These are phyloP conservation scores for Phlebiopsis gigantea DNA, from an alignment of 768 basidiomycete genomes.

Conservation along the genomic window DNA sequence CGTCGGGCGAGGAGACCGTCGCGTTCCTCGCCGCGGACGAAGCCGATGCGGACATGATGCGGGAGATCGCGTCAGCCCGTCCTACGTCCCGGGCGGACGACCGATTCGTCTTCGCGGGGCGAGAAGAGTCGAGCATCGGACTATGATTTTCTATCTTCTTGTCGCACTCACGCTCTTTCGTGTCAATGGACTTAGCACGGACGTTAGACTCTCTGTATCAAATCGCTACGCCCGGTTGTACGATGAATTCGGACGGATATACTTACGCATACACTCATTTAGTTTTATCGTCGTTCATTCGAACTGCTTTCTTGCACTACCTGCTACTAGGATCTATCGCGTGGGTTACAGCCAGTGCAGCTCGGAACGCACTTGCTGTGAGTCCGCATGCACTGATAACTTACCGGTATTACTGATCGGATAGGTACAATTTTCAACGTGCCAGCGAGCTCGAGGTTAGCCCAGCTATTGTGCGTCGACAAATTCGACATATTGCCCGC, in stretches of 20 bases:
- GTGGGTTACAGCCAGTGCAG: too few relatives aligned
- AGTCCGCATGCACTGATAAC: too few relatives aligned
- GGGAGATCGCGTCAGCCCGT: conserved; percentile 4
- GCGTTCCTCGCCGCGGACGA: conserved; percentile 43
- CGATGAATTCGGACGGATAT: conserved; percentile 5
- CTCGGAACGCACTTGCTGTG: too few relatives aligned
- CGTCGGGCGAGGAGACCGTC: conserved; percentile 43
- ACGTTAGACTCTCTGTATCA: conserved; percentile 3
- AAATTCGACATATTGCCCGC: too few relatives aligned
- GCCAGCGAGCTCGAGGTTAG: too few relatives aligned
- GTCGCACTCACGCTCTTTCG: neutral
- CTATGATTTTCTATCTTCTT: conserved; percentile 1
- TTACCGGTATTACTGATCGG: too few relatives aligned
- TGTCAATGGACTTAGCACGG: neutral
- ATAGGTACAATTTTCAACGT: too few relatives aligned
- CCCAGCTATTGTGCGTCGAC: too few relatives aligned
- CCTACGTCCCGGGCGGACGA: conserved; percentile 8
- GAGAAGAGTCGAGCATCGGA: conserved; percentile 12
- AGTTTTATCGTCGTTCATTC: conserved; percentile 3
- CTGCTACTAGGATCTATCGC: too few relatives aligned
- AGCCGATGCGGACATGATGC: conserved; percentile 16
- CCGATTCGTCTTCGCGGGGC: conserved; percentile 10
- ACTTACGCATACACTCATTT: conserved; percentile 8
- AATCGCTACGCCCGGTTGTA: conserved; percentile 10
- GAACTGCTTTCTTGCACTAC: neutral